Evolutionary conservation across 768 basidiomycete genomes (phyloP).

Genomic region (Dacryopinax primogenitus): DNA sequence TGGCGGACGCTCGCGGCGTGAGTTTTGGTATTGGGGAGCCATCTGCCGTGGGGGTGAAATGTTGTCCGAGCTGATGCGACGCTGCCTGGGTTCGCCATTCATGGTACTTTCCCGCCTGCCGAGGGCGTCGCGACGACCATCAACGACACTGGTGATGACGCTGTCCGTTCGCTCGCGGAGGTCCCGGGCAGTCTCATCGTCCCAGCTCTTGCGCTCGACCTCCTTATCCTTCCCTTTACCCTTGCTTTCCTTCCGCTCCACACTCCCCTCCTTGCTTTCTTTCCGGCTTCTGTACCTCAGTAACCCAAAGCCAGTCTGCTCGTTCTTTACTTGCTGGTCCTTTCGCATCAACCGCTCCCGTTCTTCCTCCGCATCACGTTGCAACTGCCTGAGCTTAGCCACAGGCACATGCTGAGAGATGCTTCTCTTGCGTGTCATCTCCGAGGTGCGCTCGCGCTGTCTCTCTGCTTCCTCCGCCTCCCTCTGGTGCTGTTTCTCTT

Average conservation of each 20-base stretch:
- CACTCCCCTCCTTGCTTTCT: neutral
- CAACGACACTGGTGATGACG: neutral
- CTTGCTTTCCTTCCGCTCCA: neutral
- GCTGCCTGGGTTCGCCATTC: neutral
- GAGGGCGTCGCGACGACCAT: neutral
- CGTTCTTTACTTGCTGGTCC: neutral
- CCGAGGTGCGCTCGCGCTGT: constrained; percentile 1
- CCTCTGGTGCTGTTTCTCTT: neutral
- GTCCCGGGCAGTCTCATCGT: neutral
- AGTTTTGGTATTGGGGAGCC: neutral
- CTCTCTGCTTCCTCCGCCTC: constrained; percentile 6
- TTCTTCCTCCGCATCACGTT: constrained; percentile 1
- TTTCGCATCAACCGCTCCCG: neutral
- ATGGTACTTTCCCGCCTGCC: neutral
- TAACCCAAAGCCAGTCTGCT: neutral
- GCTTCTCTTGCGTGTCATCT: neutral
- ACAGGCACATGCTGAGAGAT: constrained; percentile 8
- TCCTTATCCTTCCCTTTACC: neutral
- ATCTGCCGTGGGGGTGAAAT: neutral
- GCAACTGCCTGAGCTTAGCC: neutral
- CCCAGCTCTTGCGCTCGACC: constrained; percentile 3
- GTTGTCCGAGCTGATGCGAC: neutral
- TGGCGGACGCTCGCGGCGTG: neutral
- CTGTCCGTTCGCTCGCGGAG: neutral
- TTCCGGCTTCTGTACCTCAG: neutral